These are phyloP conservation scores for Usnea hakonensis DNA, from an alignment of 495 filamentous ascomycete genomes.

Conservation along the genomic window DNA sequence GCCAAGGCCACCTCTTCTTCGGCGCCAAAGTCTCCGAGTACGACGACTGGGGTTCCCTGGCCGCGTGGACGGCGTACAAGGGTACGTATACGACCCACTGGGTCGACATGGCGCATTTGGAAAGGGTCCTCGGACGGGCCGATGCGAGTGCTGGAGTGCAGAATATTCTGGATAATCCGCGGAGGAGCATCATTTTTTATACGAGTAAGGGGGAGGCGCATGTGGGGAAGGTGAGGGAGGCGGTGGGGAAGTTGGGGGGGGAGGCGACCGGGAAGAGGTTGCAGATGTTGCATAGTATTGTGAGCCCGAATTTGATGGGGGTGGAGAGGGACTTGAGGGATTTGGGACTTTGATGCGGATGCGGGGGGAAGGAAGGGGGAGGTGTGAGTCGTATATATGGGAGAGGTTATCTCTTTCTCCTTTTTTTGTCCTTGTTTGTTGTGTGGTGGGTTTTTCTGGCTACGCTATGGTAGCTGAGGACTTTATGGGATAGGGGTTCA, in stretches of 20 bases:
- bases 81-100: neutral
- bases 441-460: too few relatives aligned
- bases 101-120: neutral
- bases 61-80: neutral
- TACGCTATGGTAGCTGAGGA: too few relatives aligned
- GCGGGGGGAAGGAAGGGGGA: neutral
- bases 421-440: too few relatives aligned
- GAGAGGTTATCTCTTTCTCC: too few relatives aligned
- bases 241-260: neutral
- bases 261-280: neutral
- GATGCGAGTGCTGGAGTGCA: neutral
- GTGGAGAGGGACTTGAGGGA: constrained; percentile 3
- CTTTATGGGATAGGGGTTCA: too few relatives aligned
- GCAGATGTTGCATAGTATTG: neutral
- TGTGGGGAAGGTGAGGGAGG: neutral
- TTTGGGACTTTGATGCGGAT: neutral
- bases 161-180: neutral
- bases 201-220: neutral
- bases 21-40: constrained; percentile 1
- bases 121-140: neutral
- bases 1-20: neutral
- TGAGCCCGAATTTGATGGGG: neutral
- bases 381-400: too few relatives aligned
- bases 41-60: constrained; percentile 1
- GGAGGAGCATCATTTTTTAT: neutral